phyloP scores from a whole-genome alignment of 2,329 filamentous ascomycete genomes.

The Cylindrodendrum hubeiense region DNA sequence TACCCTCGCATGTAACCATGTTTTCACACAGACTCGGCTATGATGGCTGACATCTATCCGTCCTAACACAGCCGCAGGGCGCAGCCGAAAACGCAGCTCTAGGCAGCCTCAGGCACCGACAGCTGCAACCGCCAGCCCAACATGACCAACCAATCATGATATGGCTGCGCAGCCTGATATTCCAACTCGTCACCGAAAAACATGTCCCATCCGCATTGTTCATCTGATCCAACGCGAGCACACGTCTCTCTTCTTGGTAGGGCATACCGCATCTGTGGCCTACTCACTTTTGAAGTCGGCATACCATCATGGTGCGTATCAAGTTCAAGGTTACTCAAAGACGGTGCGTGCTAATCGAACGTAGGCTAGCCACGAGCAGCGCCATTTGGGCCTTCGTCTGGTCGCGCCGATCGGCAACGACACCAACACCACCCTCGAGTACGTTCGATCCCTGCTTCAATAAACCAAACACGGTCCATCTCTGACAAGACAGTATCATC shows the following conservation, averaged over 20 bases:
- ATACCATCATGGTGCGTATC: background rate
- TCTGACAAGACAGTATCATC: constrained; percentile 17
- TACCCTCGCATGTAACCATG: too few species aligned
- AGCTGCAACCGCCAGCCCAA: background rate
- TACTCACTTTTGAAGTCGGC: background rate
- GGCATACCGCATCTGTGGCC: background rate
- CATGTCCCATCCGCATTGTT: background rate
- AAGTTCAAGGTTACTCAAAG: background rate
- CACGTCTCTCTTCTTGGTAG: background rate
- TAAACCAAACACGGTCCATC: background rate
- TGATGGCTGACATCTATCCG: too few species aligned
- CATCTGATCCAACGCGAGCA: background rate
- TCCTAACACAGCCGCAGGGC: background rate
- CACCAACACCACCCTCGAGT: constrained; percentile 4
- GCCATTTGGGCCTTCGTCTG: background rate
- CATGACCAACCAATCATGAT: background rate
- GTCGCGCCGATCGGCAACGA: background rate
- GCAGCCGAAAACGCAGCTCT: background rate
- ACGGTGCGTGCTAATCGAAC: background rate
- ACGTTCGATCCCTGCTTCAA: background rate
- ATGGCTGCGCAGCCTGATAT: background rate
- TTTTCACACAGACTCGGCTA: too few species aligned
- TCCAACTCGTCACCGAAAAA: background rate
- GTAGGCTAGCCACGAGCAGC: background rate
- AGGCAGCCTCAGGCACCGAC: background rate